Conservation (phyloP, 2,329 filamentous ascomycete genomes). For the Calonectria hawksworthii region DNA sequence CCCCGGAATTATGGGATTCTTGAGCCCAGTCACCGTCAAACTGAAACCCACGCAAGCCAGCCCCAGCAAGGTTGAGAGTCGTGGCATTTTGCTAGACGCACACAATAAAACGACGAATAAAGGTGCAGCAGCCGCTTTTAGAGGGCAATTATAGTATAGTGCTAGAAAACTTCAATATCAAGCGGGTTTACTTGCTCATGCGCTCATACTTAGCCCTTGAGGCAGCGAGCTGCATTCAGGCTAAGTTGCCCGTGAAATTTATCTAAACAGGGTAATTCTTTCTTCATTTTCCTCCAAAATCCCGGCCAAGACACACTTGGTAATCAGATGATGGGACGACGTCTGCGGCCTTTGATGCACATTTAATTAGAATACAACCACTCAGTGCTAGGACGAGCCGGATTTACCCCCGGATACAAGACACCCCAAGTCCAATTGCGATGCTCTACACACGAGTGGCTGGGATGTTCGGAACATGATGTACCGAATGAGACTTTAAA, state of each 20-base stretch:
- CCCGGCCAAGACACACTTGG: background rate
- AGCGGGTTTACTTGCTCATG: background rate
- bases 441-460: too few species aligned
- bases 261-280: background rate
- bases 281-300: background rate
- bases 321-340: background rate
- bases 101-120: background rate
- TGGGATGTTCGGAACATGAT: background rate
- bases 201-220: background rate
- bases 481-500: background rate
- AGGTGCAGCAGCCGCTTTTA: too few species aligned
- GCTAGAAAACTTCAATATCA: background rate
- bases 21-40: background rate
- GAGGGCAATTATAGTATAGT: background rate
- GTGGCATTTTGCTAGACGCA: background rate
- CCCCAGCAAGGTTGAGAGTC: background rate
- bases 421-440: too few species aligned
- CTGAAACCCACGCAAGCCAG: background rate
- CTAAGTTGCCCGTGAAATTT: background rate
- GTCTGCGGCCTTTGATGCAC: background rate
- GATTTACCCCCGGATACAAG: background rate
- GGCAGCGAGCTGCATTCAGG: background rate
- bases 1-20: background rate
- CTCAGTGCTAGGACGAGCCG: background rate
- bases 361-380: background rate